These are phyloP conservation scores for Fraxinus excelsior DNA, from an alignment of 257 asterid species.

Conservation along the genomic window DNA sequence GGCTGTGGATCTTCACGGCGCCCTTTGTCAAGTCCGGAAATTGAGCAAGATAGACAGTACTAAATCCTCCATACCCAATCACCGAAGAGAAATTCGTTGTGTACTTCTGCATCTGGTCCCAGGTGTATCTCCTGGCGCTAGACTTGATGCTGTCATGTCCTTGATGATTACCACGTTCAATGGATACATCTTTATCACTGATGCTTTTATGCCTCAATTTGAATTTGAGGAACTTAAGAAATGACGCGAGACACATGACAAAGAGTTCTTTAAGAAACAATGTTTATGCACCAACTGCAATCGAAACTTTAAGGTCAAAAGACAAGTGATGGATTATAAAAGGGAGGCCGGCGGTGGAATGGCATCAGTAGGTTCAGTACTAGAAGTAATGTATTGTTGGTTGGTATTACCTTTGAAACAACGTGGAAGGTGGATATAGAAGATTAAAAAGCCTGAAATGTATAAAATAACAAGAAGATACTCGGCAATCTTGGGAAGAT, in stretches of 20 bases:
- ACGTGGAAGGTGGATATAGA: constrained; percentile 19
- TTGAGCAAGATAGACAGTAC: constrained; percentile 65
- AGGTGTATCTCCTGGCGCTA: constrained; percentile 17
- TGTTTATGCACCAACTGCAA: not conserved
- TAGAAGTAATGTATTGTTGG: not conserved
- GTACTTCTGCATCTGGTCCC: constrained; percentile 41
- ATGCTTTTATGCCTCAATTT: constrained; percentile 27
- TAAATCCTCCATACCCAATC: constrained; percentile 72
- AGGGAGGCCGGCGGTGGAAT: constrained; percentile 13
- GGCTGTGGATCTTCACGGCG: constrained; percentile 58
- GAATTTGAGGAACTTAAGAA: constrained; percentile 23
- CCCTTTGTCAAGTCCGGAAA: constrained; percentile 37
- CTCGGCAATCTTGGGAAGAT: constrained; percentile 13
- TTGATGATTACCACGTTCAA: not conserved
- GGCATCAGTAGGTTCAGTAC: constrained; percentile 16
- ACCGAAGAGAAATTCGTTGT: constrained; percentile 46
- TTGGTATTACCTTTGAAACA: constrained; percentile 16
- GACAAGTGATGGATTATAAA: not conserved
- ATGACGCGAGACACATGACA: constrained; percentile 24
- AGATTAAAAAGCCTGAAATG: not conserved
- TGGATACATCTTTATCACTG: constrained; percentile 17
- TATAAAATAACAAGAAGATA: constrained; percentile 11
- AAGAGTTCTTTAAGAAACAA: not conserved
- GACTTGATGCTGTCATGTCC: not conserved
- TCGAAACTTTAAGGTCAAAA: not conserved